Conservation (phyloP, 1,284 basidiomycete genomes). For the Sporisorium reilianum region DNA sequence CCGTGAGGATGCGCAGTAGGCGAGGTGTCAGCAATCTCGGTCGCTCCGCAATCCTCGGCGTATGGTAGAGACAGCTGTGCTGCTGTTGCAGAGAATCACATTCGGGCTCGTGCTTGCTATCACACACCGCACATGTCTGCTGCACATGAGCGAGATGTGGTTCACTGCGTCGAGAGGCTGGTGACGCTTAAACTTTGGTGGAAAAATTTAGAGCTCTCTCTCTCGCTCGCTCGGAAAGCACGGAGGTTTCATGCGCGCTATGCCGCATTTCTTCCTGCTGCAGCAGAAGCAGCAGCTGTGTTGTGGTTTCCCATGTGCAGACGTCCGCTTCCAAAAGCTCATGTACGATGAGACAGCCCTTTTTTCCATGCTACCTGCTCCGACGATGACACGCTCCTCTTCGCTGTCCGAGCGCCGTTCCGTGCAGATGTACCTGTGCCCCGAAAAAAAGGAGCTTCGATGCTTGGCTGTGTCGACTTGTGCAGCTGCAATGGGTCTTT, state of each 20-base stretch:
- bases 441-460: no score
- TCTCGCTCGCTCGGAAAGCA: conserved; percentile 2
- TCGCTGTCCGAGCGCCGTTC: not conserved
- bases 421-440: no score
- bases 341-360: not conserved
- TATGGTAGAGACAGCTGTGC: not conserved
- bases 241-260: not conserved
- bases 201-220: conserved; percentile 1
- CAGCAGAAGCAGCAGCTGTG: not conserved
- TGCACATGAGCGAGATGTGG: no score
- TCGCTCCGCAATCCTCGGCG: not conserved
- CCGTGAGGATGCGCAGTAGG: no score
- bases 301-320: not conserved
- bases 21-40: not conserved
- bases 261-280: not conserved
- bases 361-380: not conserved
- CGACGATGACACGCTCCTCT: not conserved
- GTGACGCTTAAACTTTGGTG: not conserved
- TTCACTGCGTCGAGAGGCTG: no score
- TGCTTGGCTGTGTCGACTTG: no score
- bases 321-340: not conserved
- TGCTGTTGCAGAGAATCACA: not conserved
- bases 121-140: no score
- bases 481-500: no score
- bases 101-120: no score